phyloP scores from a whole-genome alignment of 176 grass and related monocot genomes.

The Triticum urartu region DNA sequence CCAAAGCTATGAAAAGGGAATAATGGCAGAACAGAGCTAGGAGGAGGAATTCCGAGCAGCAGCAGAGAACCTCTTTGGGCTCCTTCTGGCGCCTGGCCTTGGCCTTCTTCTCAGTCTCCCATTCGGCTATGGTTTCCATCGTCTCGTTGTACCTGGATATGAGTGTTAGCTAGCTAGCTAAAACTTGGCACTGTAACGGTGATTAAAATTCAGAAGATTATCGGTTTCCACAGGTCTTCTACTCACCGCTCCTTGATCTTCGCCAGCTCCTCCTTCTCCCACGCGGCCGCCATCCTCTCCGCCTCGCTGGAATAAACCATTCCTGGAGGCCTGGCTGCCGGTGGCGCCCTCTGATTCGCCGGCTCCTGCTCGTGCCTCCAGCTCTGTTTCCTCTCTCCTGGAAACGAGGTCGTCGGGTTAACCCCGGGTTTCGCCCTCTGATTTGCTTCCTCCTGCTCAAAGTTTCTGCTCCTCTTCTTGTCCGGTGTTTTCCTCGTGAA shows the following conservation, averaged over 20 bases:
- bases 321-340: background rate
- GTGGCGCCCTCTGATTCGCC: constrained; percentile 8
- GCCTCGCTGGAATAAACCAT: background rate
- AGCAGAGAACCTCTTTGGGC: constrained; percentile 50
- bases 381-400: constrained; percentile 41
- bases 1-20: background rate
- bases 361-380: constrained; percentile 35
- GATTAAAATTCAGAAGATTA: background rate
- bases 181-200: background rate
- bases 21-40: background rate
- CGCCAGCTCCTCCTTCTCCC: constrained; percentile 60
- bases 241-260: constrained; percentile 60
- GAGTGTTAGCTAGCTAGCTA: background rate
- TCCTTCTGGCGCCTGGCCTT: constrained; percentile 54
- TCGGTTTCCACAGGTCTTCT: background rate
- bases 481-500: constrained; percentile 29
- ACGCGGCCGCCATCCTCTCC: constrained; percentile 46
- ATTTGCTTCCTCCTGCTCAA: constrained; percentile 38
- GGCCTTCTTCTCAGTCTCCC: constrained; percentile 67
- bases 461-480: constrained; percentile 37
- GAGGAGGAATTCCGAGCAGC: background rate
- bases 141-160: constrained; percentile 55
- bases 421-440: background rate
- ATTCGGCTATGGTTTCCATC: constrained; percentile 51
- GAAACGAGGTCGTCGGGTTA: constrained; percentile 12